Evolutionary conservation across 306 rosid genomes (phyloP), one percentile per base, ranked within the genome.

Genomic region (Quillaja saponaria): DNA sequence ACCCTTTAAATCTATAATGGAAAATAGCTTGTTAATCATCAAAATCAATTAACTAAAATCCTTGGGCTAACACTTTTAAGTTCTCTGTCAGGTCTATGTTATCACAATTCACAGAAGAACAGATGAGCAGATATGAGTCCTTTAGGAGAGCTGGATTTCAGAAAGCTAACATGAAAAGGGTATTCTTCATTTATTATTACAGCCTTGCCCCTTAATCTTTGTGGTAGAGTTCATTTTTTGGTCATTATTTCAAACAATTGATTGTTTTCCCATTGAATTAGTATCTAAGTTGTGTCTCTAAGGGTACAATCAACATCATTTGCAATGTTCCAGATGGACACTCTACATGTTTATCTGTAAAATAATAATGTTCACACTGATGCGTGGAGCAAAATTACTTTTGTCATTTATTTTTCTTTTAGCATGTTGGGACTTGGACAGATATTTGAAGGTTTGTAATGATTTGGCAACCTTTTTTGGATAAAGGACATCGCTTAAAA

Each of bases 101-200:
- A 21, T 84, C 95, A 0, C 96, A 82, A 38, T 92, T 92, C 71
- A 77, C 96, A 7, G 95, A 87, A 74, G 86, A 81, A 67, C 99
- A 94, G 72, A 89, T 94, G 97, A 92, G 95, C 57, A 75, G 99
- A 57, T 92, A 92, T 6, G 99, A 92, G 67, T 92, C 97, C 7
- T 89, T 89, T 47, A 81, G 99, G 19, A 83, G 96, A 71, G 94
- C 96, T 63, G 97, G 97, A 21, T 94, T 94, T 78, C 97, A 89
- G 81, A 94, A 75, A 71, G 76, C 97, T 57, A 89, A 80, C 74
- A 89, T 89, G 97, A 87, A 87, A 80, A 80, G 95, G 88, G 98
- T 88, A 73, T 53, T 69, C 5, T 54, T 53, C 8, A 9, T 66
- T 7, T 13, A 6, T n/a, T 10, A n/a, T n/a, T n/a, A n/a, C n/a